These are phyloP conservation scores for Globisporangium spiculum DNA, from an alignment of 352 stramenopile genomes.

Conservation along the genomic window DNA sequence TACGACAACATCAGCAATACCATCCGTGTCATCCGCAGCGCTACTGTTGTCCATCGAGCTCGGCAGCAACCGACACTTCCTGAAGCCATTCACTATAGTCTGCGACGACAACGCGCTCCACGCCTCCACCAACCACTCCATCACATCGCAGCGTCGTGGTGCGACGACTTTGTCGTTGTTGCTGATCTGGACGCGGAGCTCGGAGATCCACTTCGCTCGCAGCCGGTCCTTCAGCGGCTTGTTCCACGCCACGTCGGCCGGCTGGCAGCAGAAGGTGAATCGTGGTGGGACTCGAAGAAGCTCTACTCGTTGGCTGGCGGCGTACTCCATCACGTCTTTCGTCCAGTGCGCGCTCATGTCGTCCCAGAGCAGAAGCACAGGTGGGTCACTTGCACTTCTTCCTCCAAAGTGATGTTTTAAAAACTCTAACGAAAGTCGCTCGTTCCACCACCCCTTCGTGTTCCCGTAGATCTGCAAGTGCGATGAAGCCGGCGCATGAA, in stretches of 20 bases:
- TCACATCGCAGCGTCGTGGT: not conserved
- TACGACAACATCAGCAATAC: not conserved
- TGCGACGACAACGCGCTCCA: not conserved
- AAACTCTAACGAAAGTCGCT: constrained; percentile 1
- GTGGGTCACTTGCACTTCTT: not conserved
- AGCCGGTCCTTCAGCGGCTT: not conserved
- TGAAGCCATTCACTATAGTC: not conserved
- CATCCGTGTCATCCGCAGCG: not conserved
- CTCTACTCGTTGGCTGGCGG: not conserved
- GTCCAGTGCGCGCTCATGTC: constrained; percentile 5
- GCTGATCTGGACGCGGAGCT: not conserved
- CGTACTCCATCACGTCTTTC: not conserved
- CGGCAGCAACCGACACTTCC: not conserved
- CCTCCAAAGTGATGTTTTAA: constrained; percentile 1
- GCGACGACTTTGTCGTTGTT: not conserved
- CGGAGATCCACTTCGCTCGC: not conserved
- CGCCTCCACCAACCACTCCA: not conserved
- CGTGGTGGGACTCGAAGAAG: not conserved
- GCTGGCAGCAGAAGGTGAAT: not conserved
- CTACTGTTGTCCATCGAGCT: not conserved
- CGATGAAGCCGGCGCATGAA: not conserved
- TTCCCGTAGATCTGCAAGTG: not conserved
- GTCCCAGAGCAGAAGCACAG: constrained; percentile 1
- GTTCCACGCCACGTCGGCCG: not conserved
- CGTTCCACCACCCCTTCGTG: not conserved